Percentiles rank a stretch among this genome's conserved stretches.
Conservation (phyloP, 208 protist species). For the Tritrichomonas foetus region DNA sequence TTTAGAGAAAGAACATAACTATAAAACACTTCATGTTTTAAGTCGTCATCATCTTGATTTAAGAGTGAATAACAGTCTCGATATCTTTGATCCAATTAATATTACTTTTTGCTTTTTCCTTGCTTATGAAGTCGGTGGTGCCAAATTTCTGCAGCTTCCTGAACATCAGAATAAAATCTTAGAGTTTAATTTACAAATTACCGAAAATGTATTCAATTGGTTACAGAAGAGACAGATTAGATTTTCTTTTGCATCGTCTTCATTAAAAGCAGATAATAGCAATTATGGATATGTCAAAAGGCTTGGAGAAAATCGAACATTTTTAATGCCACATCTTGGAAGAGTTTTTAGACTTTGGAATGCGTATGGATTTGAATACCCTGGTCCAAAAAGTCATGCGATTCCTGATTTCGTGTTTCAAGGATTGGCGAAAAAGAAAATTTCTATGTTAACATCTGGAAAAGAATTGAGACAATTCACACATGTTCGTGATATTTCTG, state of each 20-base stretch:
- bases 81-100: neutral
- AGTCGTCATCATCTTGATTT: neutral
- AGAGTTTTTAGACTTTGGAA: neutral
- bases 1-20: neutral
- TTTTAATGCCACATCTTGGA: neutral
- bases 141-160: neutral
- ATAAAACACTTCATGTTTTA: conserved; percentile 26
- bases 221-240: neutral
- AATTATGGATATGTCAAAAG: neutral
- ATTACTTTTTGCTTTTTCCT: neutral
- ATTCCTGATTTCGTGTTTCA: conserved; percentile 30
- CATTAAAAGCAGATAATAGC: neutral
- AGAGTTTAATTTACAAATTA: neutral
- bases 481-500: neutral
- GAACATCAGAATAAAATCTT: neutral
- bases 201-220: neutral
- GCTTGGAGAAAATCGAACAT: neutral
- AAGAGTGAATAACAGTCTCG: neutral
- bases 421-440: neutral
- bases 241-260: neutral
- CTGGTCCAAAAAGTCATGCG: neutral
- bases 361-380: conserved; percentile 23
- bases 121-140: conserved; percentile 1
- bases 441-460: neutral
- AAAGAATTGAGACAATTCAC: neutral